Conservation (phyloP, 2,329 filamentous ascomycete genomes). For the Penicillium aurantiogriseum region DNA sequence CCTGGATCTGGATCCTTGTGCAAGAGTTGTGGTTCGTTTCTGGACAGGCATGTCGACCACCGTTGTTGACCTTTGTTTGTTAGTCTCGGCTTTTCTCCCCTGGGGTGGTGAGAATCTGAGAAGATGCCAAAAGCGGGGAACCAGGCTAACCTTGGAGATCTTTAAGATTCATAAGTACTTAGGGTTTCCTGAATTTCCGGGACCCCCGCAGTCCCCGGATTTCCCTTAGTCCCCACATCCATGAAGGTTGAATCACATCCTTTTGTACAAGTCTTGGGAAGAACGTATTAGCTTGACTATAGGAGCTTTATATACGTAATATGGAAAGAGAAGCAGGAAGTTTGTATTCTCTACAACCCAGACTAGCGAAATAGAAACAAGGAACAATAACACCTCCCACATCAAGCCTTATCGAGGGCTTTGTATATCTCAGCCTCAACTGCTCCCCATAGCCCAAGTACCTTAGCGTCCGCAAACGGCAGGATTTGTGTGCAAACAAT, state of each 20-base stretch:
- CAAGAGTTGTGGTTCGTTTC: not conserved
- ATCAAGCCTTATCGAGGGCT: not conserved
- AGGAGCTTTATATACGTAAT: not conserved
- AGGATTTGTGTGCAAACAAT: conserved; percentile 53
- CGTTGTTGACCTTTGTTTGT: not conserved
- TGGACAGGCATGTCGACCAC: not conserved
- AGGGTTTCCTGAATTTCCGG: not conserved
- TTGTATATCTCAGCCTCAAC: conserved; percentile 13
- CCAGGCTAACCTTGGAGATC: not conserved
- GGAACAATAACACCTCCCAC: not conserved
- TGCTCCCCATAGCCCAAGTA: conserved; percentile 43
- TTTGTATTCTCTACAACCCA: not conserved
- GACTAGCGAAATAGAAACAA: not conserved
- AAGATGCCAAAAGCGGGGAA: not conserved
- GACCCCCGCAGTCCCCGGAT: not conserved
- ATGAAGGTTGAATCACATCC: not conserved
- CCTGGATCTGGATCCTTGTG: not conserved
- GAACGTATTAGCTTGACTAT: not conserved
- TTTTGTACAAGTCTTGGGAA: not conserved
- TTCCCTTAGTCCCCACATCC: not conserved
- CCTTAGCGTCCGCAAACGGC: conserved; percentile 48
- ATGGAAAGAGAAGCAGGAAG: not conserved
- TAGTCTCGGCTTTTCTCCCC: not conserved
- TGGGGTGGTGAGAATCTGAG: not conserved
- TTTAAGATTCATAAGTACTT: not conserved